Evolutionary conservation across 2,329 filamentous ascomycete genomes (phyloP), one percentile per base, ranked within the genome.

Genomic region (Pleomassaria siparia): DNA sequence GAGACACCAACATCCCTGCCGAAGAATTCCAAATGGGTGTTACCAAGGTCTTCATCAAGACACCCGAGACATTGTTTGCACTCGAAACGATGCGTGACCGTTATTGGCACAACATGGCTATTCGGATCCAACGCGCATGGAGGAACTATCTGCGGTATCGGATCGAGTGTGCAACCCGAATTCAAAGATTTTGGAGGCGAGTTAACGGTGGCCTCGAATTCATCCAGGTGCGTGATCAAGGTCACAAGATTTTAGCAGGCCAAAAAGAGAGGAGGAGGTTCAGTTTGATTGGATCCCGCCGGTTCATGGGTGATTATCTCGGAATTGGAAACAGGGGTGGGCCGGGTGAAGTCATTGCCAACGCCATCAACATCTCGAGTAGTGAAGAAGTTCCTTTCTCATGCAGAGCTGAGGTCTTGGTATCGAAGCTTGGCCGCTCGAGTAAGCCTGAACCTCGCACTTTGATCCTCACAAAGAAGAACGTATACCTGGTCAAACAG

Each of bases 81-180:
- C 78, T 99, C 10, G 94, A 99, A 72, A 91, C 95, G 48, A 97
- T 99, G 92, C 84, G 94, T 66, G 94, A 99, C 69, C 82, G 89
- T 47, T 99, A 97, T 73, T 97, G 92, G 92, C 92, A 97, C 73
- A 99, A 97, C 74, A 97, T 99, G 94, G 94, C 94, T 3, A 95
- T 92, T 50, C 85, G 94, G 49, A 97, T 99, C 50, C 94, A 99
- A 74, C 84, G 94, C 59, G 94, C 95, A 66, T 99, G 94, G 94
- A 84, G 94, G 62, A 95, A 95, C 43, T 97, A 96, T 66, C 80
- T 97, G 32, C 86, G 92, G 4, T 97, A 97, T 72, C 84, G 94
- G 36, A 87, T 85, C 21, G 94, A 99, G 72, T 94, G 89, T 49
- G 94, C 94, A 6, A 96, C 87, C 12, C 84, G 94, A 26, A 97